phyloP scores from a whole-genome alignment of 805 yeast genomes.

The Metschnikowia sp. region DNA sequence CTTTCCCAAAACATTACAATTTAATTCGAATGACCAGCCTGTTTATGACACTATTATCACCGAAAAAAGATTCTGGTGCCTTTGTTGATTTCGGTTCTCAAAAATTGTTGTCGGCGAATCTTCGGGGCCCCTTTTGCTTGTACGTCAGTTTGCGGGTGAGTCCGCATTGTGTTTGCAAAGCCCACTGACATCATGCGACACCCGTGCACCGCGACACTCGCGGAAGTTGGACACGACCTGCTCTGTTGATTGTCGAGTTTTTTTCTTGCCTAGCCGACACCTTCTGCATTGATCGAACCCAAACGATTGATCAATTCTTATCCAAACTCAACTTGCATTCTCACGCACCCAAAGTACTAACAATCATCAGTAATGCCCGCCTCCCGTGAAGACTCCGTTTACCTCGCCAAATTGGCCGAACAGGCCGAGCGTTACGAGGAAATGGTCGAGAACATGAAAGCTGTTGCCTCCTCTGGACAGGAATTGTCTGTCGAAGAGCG shows the following conservation, averaged over 20 bases:
- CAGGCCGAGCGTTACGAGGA: slow-evolving; percentile 99
- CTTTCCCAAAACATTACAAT: not conserved
- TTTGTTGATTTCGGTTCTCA: no score
- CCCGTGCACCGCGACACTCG: slow-evolving; percentile 20
- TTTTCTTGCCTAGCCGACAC: slow-evolving; percentile 11
- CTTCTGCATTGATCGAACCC: not conserved
- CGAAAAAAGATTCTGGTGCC: no score
- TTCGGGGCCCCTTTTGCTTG: not conserved
- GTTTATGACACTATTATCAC: no score
- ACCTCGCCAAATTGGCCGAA: slow-evolving; percentile 96
- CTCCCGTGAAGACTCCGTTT: slow-evolving; percentile 97
- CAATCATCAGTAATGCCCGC: slow-evolving; percentile 50
- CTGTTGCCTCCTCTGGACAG: slow-evolving; percentile 93
- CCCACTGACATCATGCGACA: slow-evolving; percentile 9
- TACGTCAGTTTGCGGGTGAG: slow-evolving; percentile 3
- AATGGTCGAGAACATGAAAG: slow-evolving; percentile 98
- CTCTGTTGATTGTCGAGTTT: slow-evolving; percentile 18
- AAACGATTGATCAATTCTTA: not conserved
- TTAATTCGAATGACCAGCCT: no score
- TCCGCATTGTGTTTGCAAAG: slow-evolving; percentile 8
- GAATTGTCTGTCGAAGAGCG: slow-evolving; percentile 97
- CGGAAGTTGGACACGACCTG: slow-evolving; percentile 21
- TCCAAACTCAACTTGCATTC: not conserved
- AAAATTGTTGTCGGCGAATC: no score
- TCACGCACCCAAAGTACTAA: slow-evolving; percentile 12